Evolutionary conservation across 495 filamentous ascomycete genomes (phyloP), one percentile per base, ranked within the genome.

Genomic region (Penicilliopsis zonata): DNA sequence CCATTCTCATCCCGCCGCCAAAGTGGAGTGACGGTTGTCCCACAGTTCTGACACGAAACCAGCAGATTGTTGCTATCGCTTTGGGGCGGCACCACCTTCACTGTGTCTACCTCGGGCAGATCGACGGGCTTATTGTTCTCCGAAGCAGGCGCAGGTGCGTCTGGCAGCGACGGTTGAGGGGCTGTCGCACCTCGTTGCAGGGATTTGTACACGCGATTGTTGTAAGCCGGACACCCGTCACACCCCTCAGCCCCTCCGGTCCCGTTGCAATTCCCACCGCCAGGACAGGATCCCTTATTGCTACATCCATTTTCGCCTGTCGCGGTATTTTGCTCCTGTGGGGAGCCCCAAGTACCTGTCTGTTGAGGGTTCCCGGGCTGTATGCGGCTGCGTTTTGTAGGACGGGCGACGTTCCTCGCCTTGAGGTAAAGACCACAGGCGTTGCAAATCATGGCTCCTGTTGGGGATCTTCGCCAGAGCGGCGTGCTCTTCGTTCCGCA

Each of bases 191-290:
- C 58, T 21, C 59, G 51, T 13, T 52, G 43, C 4, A 54, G 81
- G 30, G 82, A 81, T 57, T 94, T 94, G 33, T 87, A 82, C 27
- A 96, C 76, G 27, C 90, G 73, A 53, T 98, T 98, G 63, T 98
- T 98, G 64, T 79, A 96, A 4, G 92, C 92, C 19, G 90, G 90
- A 45, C 90, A 98, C 9, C 90, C 90, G 50, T 82, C 85, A 53
- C 90, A 98, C 15, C 84, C 90, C 41, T 92, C 82, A n/a, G 87
- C 84, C 39, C 90, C 90, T 26, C 90, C 90, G 17, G 90, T 95
- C 10, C 90, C 90, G 59, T 98, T 95, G 57, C 90, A 98, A 37
- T 77, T 82, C 25, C 90, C 90, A 33, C 88, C 92, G 23, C 90
- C 90, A 4, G 90, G 90, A 56, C 90, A 98, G 10, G 86, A 85